phyloP scores from a whole-genome alignment of 441 rosid genomes.

The Erodium moschatum region DNA sequence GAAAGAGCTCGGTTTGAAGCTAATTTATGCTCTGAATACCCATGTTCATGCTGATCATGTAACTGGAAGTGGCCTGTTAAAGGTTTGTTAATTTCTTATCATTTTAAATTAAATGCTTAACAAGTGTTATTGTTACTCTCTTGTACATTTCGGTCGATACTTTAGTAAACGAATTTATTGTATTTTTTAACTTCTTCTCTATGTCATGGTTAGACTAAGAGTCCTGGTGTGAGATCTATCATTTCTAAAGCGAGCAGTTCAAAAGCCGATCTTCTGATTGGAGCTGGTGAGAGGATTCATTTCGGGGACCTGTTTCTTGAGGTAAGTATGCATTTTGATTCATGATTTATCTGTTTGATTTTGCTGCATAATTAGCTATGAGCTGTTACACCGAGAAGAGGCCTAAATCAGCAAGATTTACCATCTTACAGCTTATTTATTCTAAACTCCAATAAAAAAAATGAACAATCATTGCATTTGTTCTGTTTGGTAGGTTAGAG shows the following conservation, averaged over 20 bases:
- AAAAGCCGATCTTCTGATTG: slow-evolving; percentile 62
- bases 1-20: slow-evolving; percentile 65
- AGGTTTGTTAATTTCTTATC: slow-evolving; percentile 32
- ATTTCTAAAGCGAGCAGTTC: slow-evolving; percentile 77
- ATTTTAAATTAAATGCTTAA: background rate
- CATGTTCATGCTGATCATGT: slow-evolving; percentile 98
- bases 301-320: slow-evolving; percentile 64
- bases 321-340: slow-evolving; percentile 26
- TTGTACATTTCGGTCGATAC: background rate
- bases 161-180: slow-evolving; percentile 9
- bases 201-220: slow-evolving; percentile 34
- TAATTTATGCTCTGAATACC: slow-evolving; percentile 78
- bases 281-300: slow-evolving; percentile 53
- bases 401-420: background rate
- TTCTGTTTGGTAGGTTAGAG: slow-evolving; percentile 44
- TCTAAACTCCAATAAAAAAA: background rate
- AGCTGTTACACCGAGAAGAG: background rate
- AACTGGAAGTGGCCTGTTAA: slow-evolving; percentile 76
- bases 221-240: slow-evolving; percentile 56
- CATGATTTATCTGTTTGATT: background rate
- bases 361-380: background rate
- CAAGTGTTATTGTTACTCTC: background rate
- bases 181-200: slow-evolving; percentile 8
- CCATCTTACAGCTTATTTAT: background rate
- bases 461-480: background rate